Evolutionary conservation across 768 basidiomycete genomes (phyloP), one percentile per base, ranked within the genome.

Genomic region (Lepiota venenata): DNA sequence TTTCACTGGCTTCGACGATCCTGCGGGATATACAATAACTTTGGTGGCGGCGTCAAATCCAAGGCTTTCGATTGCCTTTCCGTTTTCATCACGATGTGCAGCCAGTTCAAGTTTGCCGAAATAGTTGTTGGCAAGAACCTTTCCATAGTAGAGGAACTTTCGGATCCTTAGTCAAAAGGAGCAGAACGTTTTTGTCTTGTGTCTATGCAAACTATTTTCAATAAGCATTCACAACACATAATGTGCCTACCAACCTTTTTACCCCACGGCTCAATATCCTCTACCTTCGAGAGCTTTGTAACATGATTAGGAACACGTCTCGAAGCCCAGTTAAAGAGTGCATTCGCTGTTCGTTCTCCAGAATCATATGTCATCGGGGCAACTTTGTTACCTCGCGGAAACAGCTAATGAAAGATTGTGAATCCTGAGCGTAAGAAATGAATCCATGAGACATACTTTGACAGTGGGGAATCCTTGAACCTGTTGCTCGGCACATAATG

Each of bases 401-500:
- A 98, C 2, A 90, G 70, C 83, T 88, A 48, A 43, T 15, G 44
- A 36, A 48, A 18, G 47, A 18, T 36, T 14, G n/a, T 16, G n/a
- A 22, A 32, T 15, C 11, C 15, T 9, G 9, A 27, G 29, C 5
- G 15, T 8, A 12, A 21, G 21, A 4, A 6, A 7, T 45, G 38
- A 47, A 35, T 3, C 35, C 32, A 16, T 25, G 11, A 9, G 41
- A 55, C 68, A 43, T 61, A 87, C 84, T 74, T 98, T 98, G 67
- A 98, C 75, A 2, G 94, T 97, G 2, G 94, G 94, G 79, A 94
- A 98, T 2, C 94, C 94, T 70, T 94, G 77, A 18, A 97, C 82
- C 12, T 84, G 84, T 39, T 60, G 88, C 48, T 91, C 85, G 0
- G 83, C 81, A 64, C 95, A 98, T 6, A 98, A 70, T 9, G 74